A percentile compares a stretch with the other conserved stretches of the same genome.
These are phyloP conservation scores for Lycium barbarum DNA, from an alignment of 257 asterid species.

Conservation along the genomic window DNA sequence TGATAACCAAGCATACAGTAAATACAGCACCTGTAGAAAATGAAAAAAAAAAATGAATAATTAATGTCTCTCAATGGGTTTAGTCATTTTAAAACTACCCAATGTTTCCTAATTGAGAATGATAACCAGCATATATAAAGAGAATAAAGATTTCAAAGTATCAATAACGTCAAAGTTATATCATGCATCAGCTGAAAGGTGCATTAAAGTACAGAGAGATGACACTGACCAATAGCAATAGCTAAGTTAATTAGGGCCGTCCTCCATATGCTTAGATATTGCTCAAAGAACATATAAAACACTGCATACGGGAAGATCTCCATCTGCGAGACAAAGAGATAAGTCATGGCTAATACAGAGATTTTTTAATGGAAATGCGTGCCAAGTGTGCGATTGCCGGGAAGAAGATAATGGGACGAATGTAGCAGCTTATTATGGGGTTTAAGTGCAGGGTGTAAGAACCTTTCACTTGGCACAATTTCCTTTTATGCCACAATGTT, in stretches of 20 bases:
- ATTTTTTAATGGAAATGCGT: neutral
- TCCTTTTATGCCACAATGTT: neutral
- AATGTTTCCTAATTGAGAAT: slow-evolving; percentile 13
- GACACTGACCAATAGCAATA: slow-evolving; percentile 85
- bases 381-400: neutral
- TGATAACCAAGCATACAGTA: slow-evolving; percentile 84
- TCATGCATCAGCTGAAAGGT: slow-evolving; percentile 26
- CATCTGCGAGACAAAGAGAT: slow-evolving; percentile 62
- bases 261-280: slow-evolving; percentile 92
- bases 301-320: slow-evolving; percentile 91
- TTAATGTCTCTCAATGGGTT: slow-evolving; percentile 21
- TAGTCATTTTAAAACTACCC: neutral
- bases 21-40: slow-evolving; percentile 84
- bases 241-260: slow-evolving; percentile 87
- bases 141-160: neutral
- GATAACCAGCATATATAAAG: slow-evolving; percentile 5
- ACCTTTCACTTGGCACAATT: slow-evolving; percentile 21
- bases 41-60: neutral
- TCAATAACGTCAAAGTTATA: neutral
- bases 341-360: neutral
- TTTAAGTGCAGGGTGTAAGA: neutral
- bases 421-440: neutral
- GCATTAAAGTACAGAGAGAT: slow-evolving; percentile 5
- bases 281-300: slow-evolving; percentile 93
- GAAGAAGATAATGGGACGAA: neutral